phyloP scores from a whole-genome alignment of 352 stramenopile genomes.

The Phytophthora agathidicida region DNA sequence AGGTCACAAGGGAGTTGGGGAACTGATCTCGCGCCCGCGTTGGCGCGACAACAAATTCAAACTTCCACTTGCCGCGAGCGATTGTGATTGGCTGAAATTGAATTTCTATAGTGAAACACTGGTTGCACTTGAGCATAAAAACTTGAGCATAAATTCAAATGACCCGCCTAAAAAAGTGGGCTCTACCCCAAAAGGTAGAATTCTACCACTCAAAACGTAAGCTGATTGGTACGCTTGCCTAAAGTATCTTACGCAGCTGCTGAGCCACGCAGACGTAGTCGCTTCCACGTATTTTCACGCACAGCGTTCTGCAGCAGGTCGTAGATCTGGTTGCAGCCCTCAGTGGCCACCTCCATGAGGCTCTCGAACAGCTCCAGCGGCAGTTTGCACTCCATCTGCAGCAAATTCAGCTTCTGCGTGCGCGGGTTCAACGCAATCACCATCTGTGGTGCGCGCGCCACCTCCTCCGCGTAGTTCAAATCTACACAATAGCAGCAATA shows the following conservation, averaged over 20 bases:
- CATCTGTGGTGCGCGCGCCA: slow-evolving; percentile 86
- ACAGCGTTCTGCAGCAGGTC: slow-evolving; percentile 87
- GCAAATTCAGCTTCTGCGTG: slow-evolving; percentile 85
- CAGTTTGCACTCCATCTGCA: slow-evolving; percentile 93
- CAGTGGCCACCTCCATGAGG: slow-evolving; percentile 81
- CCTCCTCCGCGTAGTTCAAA: slow-evolving; percentile 91
- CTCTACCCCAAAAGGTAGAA: neutral
- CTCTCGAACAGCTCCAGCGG: slow-evolving; percentile 89
- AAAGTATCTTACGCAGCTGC: slow-evolving; percentile 31
- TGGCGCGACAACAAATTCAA: slow-evolving; percentile 37
- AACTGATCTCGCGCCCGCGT: slow-evolving; percentile 16
- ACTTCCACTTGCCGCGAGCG: slow-evolving; percentile 39
- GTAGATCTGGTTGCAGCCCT: slow-evolving; percentile 87
- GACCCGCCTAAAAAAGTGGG: neutral
- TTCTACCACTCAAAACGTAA: too few relatives aligned
- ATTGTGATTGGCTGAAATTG: slow-evolving; percentile 31
- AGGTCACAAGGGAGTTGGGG: slow-evolving; percentile 8
- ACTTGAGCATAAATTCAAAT: slow-evolving; percentile 26
- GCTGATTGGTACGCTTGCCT: neutral
- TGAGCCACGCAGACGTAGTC: slow-evolving; percentile 61
- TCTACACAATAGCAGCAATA: too few relatives aligned
- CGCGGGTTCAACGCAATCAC: slow-evolving; percentile 89
- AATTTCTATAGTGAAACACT: neutral
- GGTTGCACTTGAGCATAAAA: slow-evolving; percentile 25
- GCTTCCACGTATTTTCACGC: slow-evolving; percentile 85